Conservation (phyloP, 495 filamentous ascomycete species). For the Penicillium parvum region DNA sequence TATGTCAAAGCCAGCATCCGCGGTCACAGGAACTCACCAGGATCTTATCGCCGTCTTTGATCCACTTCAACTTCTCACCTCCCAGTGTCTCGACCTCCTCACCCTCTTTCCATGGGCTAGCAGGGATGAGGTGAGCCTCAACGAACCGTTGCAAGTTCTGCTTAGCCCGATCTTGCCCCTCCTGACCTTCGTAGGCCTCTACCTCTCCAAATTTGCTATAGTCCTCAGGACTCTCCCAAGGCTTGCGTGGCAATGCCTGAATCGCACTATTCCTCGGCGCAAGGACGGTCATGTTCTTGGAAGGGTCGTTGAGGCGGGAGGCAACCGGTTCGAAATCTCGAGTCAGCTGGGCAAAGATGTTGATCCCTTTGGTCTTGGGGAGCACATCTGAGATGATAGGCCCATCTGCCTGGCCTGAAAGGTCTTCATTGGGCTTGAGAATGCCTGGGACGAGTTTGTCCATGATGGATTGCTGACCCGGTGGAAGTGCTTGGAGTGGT, state of each 20-base stretch:
- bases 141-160: conserved; percentile 79
- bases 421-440: conserved; percentile 30
- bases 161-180: conserved; percentile 74
- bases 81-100: conserved; percentile 67
- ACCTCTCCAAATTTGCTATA: conserved; percentile 64
- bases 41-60: conserved; percentile 67
- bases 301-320: conserved; percentile 62
- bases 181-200: conserved; percentile 72
- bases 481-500: conserved; percentile 6
- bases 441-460: conserved; percentile 26
- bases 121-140: conserved; percentile 75
- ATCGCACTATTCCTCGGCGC: conserved; percentile 83
- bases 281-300: conserved; percentile 79
- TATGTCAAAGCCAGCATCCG: background rate
- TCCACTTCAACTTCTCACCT: conserved; percentile 78
- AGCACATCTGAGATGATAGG: conserved; percentile 81
- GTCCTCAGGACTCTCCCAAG: conserved; percentile 88
- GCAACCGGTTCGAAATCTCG: conserved; percentile 72
- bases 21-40: conserved; percentile 47
- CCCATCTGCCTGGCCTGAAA: conserved; percentile 14
- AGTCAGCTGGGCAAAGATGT: conserved; percentile 83
- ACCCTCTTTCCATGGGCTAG: conserved; percentile 74
- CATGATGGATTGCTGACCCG: conserved; percentile 32
- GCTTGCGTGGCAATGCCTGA: conserved; percentile 75
- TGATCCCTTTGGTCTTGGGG: conserved; percentile 73